These are phyloP conservation scores for Eucalyptus brandiana DNA, from an alignment of 345 rosid genomes.

Conservation along the genomic window DNA sequence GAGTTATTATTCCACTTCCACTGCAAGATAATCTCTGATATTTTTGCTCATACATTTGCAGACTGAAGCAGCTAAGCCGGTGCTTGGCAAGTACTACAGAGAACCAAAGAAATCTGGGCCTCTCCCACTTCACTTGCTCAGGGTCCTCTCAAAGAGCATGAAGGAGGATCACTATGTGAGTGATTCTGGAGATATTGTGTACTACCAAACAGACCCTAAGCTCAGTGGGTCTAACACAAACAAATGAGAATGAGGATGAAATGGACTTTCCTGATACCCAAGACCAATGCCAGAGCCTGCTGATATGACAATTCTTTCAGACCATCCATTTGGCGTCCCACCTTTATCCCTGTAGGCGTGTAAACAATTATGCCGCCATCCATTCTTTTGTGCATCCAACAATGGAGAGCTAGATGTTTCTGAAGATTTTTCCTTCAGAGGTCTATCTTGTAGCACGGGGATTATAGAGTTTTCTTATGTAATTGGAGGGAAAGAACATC, in stretches of 20 bases:
- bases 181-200: slow-evolving; percentile 62
- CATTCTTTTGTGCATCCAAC: not conserved
- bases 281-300: not conserved
- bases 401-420: not conserved
- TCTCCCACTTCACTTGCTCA: slow-evolving; percentile 52
- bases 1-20: not conserved
- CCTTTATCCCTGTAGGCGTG: not conserved
- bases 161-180: slow-evolving; percentile 66
- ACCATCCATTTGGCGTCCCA: not conserved
- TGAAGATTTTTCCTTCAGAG: not conserved
- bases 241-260: not conserved
- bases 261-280: not conserved
- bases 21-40: not conserved
- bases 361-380: not conserved
- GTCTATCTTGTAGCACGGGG: not conserved
- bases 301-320: not conserved
- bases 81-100: slow-evolving; percentile 67
- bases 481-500: not conserved
- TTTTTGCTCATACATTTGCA: not conserved
- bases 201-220: slow-evolving; percentile 46
- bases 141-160: slow-evolving; percentile 38
- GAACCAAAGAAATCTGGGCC: slow-evolving; percentile 72
- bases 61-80: slow-evolving; percentile 88
- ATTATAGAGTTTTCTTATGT: not conserved
- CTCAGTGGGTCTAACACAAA: not conserved